Base-by-base conservation (phyloP, 2,329 filamentous ascomycete genomes). In the Fusarium lyarnte region DNA sequence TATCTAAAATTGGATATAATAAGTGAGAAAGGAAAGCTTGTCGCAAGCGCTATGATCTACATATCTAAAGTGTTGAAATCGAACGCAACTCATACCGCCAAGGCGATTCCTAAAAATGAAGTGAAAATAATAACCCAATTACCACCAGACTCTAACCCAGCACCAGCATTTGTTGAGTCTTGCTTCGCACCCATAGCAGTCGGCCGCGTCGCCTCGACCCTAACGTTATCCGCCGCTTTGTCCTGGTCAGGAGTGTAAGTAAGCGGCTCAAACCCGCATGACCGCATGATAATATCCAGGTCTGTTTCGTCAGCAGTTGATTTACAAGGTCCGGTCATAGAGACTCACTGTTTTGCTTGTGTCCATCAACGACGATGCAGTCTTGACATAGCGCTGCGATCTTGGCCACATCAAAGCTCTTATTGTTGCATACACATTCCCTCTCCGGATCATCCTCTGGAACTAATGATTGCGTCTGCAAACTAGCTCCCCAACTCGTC, bases 351-450 rank as follows among this genome's bases (percentile, higher is more conserved):
- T 78, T 81, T 16, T 78, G 73, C 29, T 70, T 59, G 62, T 81
- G 75, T 1, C 78, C 79, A 23, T 78, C 74, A 63, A 79, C 71
- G 9, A 72, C 59, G 39, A 84, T 81, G 63, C 83, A 84, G 58
- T 82, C 81, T 23, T 82, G 77, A 43, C 83, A 84, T 13, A 84
- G 70, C 3, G 77, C 81, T 10, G 81, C 79, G n/a, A 84, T 69
- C 41, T 75, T 68, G 38, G 79, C 75, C 17, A 84, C 83, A 49
- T 84, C 76, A 57, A 84, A 84, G 70, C 83, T 84, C 58, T 75
- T 71, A 57, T 84, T 84, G 12, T 69, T 55, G 55, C 83, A 84
- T 8, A 83, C 80, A 57, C 83, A 84, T 19, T 77, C 68, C 57
- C 76, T 73, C 62, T 84, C 83, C 3, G 76, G 76, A 21, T 75